Base-by-base conservation (phyloP, 176 grass and related monocot species). In the Pontederia paniculata region DNA sequence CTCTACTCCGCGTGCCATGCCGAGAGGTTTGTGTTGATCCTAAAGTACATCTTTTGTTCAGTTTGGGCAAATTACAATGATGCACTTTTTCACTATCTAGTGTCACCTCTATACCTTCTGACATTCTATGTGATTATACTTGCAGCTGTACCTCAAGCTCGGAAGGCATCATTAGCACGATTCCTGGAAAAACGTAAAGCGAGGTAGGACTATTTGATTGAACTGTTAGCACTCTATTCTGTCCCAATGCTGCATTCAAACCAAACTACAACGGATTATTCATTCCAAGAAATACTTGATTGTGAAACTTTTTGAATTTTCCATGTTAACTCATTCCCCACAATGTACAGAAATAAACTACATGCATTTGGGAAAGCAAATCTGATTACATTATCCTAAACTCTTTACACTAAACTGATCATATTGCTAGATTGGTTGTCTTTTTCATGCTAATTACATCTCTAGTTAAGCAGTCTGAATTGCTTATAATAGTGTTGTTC, bases 171-270 rank as follows among this genome's bases (percentile, higher is more conserved):
- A 28, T 55, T 96, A 54, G 79, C 79, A 50, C 82, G 91, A 52
- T 96, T 96, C 59, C 58, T 96, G 60, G 91, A 96, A 65, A 96
- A 81, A 55, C 73, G 91, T 55, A 96, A 96, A 69, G 85, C 86
- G 78, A 96, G 91, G 91, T 89, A 80, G 11, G 46, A 41, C 9
- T 67, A 12, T 44, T 13, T 17, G 42, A 28, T 42, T 54, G 11
- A 67, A 21, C 10, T 62, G 48, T 16, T 50, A 15, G 13, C 12
- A 62, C 21, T 42, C 31, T 51, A 44, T 63, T 56, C 15, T 44
- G 52, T 1, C 10, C 20, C 55, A 74, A 57, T 66, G 17, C 46
- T 14, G 23, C 31, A 68, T 28, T 17, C 19, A 50, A 44, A 68
- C 48, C 23, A 21, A 45, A 5, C 49, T 68, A 45, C 12, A 42